Evolutionary conservation across 2,329 filamentous ascomycete genomes (phyloP).

Genomic region (Herpotrichia juniperi): DNA sequence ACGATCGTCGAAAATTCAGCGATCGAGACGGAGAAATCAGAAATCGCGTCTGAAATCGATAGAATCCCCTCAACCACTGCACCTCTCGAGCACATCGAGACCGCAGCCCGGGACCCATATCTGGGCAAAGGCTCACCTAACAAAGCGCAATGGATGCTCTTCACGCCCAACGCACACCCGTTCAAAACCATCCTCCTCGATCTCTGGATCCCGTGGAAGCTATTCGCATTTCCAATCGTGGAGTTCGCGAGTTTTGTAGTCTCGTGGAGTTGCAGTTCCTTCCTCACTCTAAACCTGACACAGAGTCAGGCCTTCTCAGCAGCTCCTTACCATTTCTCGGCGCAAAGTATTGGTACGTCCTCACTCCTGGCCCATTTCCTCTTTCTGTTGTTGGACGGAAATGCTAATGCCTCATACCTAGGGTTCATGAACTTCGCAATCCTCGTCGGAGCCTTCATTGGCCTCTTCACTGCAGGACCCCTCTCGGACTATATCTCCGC

Average conservation of each 20-base stretch:
- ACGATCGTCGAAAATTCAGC: constrained; percentile 9
- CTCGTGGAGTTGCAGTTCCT: constrained; percentile 63
- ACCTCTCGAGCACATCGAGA: constrained; percentile 36
- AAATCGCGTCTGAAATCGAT: constrained; percentile 15
- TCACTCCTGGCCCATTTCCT: neutral
- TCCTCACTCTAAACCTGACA: constrained; percentile 67
- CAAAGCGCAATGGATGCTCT: constrained; percentile 62
- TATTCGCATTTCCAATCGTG: constrained; percentile 68
- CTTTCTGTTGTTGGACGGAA: neutral
- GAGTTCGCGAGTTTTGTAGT: constrained; percentile 67
- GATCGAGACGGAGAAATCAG: constrained; percentile 26
- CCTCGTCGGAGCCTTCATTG: constrained; percentile 60
- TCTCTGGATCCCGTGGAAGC: constrained; percentile 67
- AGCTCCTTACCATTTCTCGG: constrained; percentile 61
- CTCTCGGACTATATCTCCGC: constrained; percentile 64
- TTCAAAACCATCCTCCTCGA: constrained; percentile 57
- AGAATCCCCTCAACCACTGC: constrained; percentile 34
- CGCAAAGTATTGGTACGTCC: constrained; percentile 50
- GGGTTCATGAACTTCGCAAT: constrained; percentile 65
- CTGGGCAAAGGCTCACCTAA: constrained; percentile 62
- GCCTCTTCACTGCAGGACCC: constrained; percentile 61
- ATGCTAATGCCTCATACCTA: neutral
- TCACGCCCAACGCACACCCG: constrained; percentile 55
- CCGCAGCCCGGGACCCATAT: constrained; percentile 58
- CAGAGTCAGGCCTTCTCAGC: constrained; percentile 60